Conservation (phyloP, 768 basidiomycete species). For the Crucibulum laeve region DNA sequence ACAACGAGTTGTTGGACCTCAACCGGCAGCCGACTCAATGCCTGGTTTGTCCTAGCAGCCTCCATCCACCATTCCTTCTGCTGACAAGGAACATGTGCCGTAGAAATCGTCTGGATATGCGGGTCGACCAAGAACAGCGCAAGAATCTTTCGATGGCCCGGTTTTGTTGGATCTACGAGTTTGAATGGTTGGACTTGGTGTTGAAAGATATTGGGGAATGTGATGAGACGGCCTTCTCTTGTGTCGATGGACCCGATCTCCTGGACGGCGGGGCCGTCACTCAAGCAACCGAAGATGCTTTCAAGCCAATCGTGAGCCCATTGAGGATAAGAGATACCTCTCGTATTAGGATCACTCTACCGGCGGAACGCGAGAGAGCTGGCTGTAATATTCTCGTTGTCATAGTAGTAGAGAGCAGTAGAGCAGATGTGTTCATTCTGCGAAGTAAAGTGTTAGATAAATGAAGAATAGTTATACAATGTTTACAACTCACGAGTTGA, state of each 20-base stretch:
- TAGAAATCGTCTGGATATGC: conserved; percentile 15
- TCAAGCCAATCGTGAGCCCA: conserved; percentile 14
- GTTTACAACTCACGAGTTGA: conserved; percentile 8
- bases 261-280: conserved; percentile 14
- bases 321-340: conserved; percentile 10
- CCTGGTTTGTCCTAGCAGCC: too few relatives aligned
- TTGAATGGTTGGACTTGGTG: conserved; percentile 28
- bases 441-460: background rate
- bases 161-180: conserved; percentile 26
- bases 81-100: conserved; percentile 20
- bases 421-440: conserved; percentile 20
- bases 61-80: conserved; percentile 22
- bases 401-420: conserved; percentile 18
- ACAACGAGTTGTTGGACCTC: conserved; percentile 15
- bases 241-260: conserved; percentile 23
- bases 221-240: conserved; percentile 21
- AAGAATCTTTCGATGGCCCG: conserved; percentile 35
- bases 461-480: background rate
- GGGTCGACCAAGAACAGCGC: conserved; percentile 34
- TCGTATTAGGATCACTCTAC: conserved; percentile 5
- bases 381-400: conserved; percentile 22
- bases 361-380: conserved; percentile 24
- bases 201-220: conserved; percentile 32
- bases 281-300: conserved; percentile 10
- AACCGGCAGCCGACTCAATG: too few relatives aligned